These are phyloP conservation scores for Chalciporus sphaerocephalus DNA, from an alignment of 768 basidiomycete species.

Conservation along the genomic window DNA sequence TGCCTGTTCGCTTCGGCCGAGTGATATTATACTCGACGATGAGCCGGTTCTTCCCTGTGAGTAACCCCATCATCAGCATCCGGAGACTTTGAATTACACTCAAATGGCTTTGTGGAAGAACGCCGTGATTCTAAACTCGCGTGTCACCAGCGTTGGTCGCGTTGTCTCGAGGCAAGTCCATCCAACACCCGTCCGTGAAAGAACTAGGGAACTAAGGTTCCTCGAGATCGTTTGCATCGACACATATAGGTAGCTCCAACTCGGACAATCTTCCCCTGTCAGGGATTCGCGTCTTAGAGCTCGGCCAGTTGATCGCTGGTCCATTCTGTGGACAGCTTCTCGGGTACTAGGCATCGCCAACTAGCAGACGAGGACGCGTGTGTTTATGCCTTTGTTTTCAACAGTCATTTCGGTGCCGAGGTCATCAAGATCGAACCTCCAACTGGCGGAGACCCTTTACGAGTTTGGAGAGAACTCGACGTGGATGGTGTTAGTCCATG, in stretches of 20 bases:
- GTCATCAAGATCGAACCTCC: slow-evolving; percentile 71
- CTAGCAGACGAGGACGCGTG: background rate
- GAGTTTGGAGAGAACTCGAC: slow-evolving; percentile 69
- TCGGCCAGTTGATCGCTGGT: slow-evolving; percentile 69
- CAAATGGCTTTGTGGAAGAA: background rate
- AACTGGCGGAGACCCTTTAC: slow-evolving; percentile 57
- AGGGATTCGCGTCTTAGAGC: slow-evolving; percentile 61
- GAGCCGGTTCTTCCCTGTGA: too few species aligned
- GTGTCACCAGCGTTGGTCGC: background rate
- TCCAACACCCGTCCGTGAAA: background rate
- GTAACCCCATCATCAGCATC: too few species aligned
- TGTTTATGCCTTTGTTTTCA: background rate
- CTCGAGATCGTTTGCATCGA: slow-evolving; percentile 13
- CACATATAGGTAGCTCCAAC: slow-evolving; percentile 3
- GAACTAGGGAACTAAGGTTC: background rate
- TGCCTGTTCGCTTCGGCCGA: too few species aligned
- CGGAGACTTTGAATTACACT: background rate
- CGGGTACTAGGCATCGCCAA: slow-evolving; percentile 39
- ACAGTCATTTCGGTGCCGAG: slow-evolving; percentile 68
- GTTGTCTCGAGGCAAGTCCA: background rate
- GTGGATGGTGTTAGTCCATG: slow-evolving; percentile 68
- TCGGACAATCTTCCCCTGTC: slow-evolving; percentile 49
- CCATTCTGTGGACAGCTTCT: slow-evolving; percentile 71
- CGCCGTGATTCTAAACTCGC: background rate
- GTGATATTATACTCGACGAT: too few species aligned